Percentiles rank a stretch among this genome's conserved stretches.
phyloP scores from a whole-genome alignment of 176 grass and related monocot species.

The Dendrocalamus sinicus region DNA sequence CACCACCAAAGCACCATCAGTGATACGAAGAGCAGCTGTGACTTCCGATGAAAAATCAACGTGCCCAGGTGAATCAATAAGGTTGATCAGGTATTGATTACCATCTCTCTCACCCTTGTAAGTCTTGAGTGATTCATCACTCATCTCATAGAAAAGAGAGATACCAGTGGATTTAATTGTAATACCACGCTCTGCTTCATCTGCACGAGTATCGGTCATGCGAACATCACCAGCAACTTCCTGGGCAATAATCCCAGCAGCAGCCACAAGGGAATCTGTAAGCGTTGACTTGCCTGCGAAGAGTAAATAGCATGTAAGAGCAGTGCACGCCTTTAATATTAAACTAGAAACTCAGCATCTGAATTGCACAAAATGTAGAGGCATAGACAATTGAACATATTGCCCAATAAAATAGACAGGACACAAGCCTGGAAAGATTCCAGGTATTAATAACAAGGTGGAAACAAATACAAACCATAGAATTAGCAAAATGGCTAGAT shows the following conservation, averaged over 20 bases:
- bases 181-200: conserved; percentile 91
- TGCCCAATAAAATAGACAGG: neutral
- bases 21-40: conserved; percentile 77
- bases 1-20: conserved; percentile 78
- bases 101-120: conserved; percentile 70
- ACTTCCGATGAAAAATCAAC: conserved; percentile 81
- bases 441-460: neutral
- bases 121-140: conserved; percentile 57
- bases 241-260: conserved; percentile 86
- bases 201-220: conserved; percentile 78
- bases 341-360: neutral
- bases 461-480: neutral
- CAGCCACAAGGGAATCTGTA: conserved; percentile 82
- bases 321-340: neutral
- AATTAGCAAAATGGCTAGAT: neutral
- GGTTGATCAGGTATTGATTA: conserved; percentile 75
- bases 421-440: neutral
- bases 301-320: neutral
- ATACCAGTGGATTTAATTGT: conserved; percentile 86
- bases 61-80: conserved; percentile 81
- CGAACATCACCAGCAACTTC: conserved; percentile 84
- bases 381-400: neutral
- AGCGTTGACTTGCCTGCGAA: conserved; percentile 76
- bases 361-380: neutral
- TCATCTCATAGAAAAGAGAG: conserved; percentile 86